These are phyloP conservation scores for Aspergillus mulundensis DNA, from an alignment of 495 filamentous ascomycete species.

Conservation along the genomic window DNA sequence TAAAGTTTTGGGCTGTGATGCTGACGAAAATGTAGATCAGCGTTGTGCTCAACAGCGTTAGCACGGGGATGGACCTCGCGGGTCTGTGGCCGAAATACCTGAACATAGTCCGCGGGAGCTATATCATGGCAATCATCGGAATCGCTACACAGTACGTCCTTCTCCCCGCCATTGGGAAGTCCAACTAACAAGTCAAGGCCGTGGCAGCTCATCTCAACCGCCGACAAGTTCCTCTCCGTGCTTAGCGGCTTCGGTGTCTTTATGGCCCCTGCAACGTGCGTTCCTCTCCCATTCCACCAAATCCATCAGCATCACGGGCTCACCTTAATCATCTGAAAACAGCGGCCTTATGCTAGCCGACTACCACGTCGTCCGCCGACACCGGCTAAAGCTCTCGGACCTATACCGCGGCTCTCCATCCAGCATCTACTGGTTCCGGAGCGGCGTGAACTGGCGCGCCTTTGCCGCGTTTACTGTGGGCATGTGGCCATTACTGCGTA, in stretches of 20 bases:
- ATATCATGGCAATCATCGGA: constrained; percentile 7
- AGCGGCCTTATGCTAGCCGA: constrained; percentile 9
- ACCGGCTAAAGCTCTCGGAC: not conserved
- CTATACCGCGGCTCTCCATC: not conserved
- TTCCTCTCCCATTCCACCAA: not conserved
- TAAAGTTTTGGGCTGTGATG: no score
- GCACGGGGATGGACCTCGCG: constrained; percentile 4
- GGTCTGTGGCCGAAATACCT: constrained; percentile 6
- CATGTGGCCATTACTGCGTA: constrained; percentile 11
- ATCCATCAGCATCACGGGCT: no score
- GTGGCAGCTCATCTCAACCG: constrained; percentile 8
- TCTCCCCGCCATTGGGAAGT: no score
- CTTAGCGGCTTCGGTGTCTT: constrained; percentile 10
- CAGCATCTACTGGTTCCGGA: constrained; percentile 6
- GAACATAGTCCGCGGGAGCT: constrained; percentile 2
- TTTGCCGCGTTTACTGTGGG: constrained; percentile 2
- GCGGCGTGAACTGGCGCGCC: constrained; percentile 9
- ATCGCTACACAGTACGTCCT: constrained; percentile 3
- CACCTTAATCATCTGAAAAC: not conserved
- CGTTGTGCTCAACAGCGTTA: constrained; percentile 1
- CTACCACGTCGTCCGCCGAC: constrained; percentile 2
- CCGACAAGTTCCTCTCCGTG: constrained; percentile 8
- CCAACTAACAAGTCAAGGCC: not conserved
- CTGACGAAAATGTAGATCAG: not conserved
- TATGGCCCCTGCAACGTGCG: constrained; percentile 9